A percentile compares a stretch with the other conserved stretches of the same genome.
phyloP scores from a whole-genome alignment of 1,139 yeast species.

The Zygosaccharomyces pseudobailii region DNA sequence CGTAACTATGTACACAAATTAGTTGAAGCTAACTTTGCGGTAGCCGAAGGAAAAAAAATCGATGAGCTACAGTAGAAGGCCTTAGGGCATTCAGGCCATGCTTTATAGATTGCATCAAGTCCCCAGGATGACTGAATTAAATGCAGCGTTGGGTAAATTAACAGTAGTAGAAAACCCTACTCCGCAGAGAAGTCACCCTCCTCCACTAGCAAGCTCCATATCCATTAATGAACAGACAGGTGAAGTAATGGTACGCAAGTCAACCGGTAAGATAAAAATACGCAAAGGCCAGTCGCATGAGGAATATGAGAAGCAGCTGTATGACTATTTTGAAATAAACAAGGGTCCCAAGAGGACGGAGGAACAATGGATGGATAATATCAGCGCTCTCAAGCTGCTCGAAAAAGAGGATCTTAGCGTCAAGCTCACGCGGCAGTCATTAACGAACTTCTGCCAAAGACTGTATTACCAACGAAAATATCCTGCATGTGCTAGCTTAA shows the following conservation, averaged over 20 bases:
- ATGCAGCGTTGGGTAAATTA: slow-evolving; percentile 1
- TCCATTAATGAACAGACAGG: slow-evolving; percentile 20
- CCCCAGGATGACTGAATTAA: slow-evolving; percentile 5
- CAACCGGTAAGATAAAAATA: slow-evolving; percentile 37
- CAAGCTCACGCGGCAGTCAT: slow-evolving; percentile 27
- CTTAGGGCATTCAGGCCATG: not conserved
- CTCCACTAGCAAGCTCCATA: slow-evolving; percentile 18
- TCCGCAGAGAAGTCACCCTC: not conserved
- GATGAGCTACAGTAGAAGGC: not conserved
- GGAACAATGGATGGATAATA: slow-evolving; percentile 40
- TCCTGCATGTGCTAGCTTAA: slow-evolving; percentile 40
- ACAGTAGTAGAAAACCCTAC: not conserved
- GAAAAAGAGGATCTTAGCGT: slow-evolving; percentile 13
- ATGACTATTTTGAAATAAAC: slow-evolving; percentile 36
- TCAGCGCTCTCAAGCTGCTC: slow-evolving; percentile 14
- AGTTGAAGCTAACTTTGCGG: not conserved
- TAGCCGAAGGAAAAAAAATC: not conserved
- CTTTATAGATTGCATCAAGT: not conserved
- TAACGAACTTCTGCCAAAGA: slow-evolving; percentile 36
- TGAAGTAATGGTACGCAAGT: slow-evolving; percentile 36
- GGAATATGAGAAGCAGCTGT: slow-evolving; percentile 43
- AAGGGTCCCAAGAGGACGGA: slow-evolving; percentile 52
- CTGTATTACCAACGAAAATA: slow-evolving; percentile 48
- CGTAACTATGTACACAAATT: not conserved
- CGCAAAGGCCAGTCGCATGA: slow-evolving; percentile 58